Evolutionary conservation across 495 filamentous ascomycete species (phyloP).

Genomic region (Trichoderma virens): DNA sequence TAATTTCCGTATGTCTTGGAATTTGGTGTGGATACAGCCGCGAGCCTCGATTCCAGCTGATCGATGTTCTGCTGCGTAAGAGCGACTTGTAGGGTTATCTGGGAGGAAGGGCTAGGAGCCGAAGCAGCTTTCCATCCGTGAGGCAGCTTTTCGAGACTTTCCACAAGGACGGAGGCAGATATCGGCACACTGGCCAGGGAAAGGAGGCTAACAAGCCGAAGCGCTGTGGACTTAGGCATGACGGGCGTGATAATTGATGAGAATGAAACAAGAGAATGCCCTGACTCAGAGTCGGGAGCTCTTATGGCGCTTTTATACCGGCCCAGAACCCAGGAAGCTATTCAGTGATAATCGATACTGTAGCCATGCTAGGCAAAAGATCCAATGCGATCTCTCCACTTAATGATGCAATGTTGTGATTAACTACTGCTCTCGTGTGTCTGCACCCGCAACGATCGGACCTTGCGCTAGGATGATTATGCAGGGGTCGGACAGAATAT

Average conservation of each 20-base stretch:
- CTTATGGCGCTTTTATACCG: neutral
- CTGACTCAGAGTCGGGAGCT: neutral
- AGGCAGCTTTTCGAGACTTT: neutral
- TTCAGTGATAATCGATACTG: too few relatives aligned
- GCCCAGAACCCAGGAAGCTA: neutral
- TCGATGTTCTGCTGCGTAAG: slow-evolving; percentile 39
- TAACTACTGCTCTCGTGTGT: neutral
- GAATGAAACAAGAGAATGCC: neutral
- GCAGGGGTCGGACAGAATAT: neutral
- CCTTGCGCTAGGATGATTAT: neutral
- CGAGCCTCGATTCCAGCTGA: slow-evolving; percentile 40
- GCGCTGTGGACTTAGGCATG: neutral
- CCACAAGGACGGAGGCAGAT: neutral
- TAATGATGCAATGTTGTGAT: neutral
- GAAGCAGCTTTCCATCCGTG: neutral
- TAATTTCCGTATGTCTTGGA: slow-evolving; percentile 42
- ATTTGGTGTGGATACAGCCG: slow-evolving; percentile 44
- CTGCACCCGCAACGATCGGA: neutral
- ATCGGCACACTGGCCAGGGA: neutral
- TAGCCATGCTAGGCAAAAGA: too few relatives aligned
- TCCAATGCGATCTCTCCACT: neutral
- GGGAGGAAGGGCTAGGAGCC: neutral
- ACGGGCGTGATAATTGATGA: neutral
- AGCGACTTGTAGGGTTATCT: slow-evolving; percentile 21
- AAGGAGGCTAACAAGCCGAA: neutral